Base-by-base conservation (phyloP, 768 basidiomycete species). In the Calvatia gigantea region DNA sequence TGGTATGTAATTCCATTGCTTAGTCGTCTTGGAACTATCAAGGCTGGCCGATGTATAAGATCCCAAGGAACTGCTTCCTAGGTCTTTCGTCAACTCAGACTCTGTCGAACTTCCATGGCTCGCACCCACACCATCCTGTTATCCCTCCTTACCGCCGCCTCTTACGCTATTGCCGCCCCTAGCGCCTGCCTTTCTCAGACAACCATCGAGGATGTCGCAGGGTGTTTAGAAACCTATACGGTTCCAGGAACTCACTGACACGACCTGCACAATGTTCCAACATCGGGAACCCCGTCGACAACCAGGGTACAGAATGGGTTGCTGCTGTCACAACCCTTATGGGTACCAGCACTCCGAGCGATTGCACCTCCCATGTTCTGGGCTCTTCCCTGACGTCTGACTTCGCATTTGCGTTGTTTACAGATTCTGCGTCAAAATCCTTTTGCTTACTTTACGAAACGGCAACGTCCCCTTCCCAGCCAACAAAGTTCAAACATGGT, bases 391-490 rank as follows among this genome's bases (percentile, higher is more conserved):
- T 42, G n/a, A 19, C 7, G 11, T 42, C 41, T 23, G 41, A 42
- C 41, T 42, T 42, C 21, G 41, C 41, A 5, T 42, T 42, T 19
- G 17, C 41, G 15, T 27, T 29, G 17, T 57, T 41, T 28, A 31
- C 48, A 12, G 49, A 57, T 27, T 23, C 48, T 25, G 25, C 46
- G 19, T 12, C 25, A 17, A 48, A 51, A 11, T 29, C 56, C 6
- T 57, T 27, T 46, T 57, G 56, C 39, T 49, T 57, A 19, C 27
- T 57, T 19, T 39, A 21, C 48, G 49, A 57, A 27, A 57, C 33
- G 38, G 39, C 38, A 27, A 43, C 49, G 23, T 54, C 17, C 39
- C 4, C 49, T 32, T 33, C 49, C 11, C 23, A 27, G 11, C 38
- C 35, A 31, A 41, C 50, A 35, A 39, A 31, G 37, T 57, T 57